Evolutionary conservation across 495 filamentous ascomycete genomes (phyloP).

Genomic region (Hypoxylon perforatum): DNA sequence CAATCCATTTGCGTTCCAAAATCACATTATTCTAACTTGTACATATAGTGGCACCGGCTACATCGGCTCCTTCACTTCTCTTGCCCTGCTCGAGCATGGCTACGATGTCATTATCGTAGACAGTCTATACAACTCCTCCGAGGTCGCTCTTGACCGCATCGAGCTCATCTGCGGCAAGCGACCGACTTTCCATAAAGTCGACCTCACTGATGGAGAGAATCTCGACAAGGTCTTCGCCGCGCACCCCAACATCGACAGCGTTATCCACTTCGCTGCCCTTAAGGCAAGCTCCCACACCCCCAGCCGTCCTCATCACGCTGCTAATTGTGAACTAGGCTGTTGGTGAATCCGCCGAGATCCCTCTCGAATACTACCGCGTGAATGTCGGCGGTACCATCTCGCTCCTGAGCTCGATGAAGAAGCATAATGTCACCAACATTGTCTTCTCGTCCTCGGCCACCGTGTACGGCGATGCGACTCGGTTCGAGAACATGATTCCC

Average conservation of each 20-base stretch:
- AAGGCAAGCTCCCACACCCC: conserved; percentile 71
- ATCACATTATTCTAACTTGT: conserved; percentile 13
- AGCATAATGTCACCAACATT: conserved; percentile 91
- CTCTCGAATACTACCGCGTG: conserved; percentile 96
- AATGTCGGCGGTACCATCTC: conserved; percentile 94
- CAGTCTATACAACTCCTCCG: conserved; percentile 94
- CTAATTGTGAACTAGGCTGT: conserved; percentile 72
- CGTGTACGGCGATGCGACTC: conserved; percentile 97
- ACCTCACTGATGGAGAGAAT: conserved; percentile 84
- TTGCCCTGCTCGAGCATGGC: conserved; percentile 90
- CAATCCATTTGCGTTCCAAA: no score
- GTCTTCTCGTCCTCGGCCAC: conserved; percentile 91
- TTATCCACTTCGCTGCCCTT: conserved; percentile 97
- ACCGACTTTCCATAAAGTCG: conserved; percentile 84
- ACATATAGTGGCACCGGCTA: conserved; percentile 89
- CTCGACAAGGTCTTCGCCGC: conserved; percentile 90
- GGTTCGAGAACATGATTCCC: conserved; percentile 97
- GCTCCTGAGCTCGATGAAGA: conserved; percentile 87
- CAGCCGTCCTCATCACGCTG: conserved; percentile 8
- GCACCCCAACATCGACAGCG: conserved; percentile 93
- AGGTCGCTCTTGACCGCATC: conserved; percentile 89
- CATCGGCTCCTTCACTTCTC: conserved; percentile 96
- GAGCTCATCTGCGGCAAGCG: conserved; percentile 92
- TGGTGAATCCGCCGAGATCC: conserved; percentile 94
- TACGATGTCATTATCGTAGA: conserved; percentile 97